phyloP scores from a whole-genome alignment of 768 basidiomycete species.

The Termitomyces titanicus region DNA sequence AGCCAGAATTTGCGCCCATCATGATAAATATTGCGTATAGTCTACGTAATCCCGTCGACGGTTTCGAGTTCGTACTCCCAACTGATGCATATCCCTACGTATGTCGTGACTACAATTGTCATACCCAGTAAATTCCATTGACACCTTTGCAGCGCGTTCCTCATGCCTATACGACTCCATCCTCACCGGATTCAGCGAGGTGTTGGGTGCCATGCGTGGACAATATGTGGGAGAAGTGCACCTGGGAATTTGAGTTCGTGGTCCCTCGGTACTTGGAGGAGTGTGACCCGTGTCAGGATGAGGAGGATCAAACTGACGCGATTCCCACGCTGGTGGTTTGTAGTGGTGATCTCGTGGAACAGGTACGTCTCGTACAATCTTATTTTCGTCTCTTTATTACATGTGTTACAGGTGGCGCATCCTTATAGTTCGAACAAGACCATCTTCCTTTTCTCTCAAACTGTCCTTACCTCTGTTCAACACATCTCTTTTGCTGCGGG shows the following conservation, averaged over 20 bases:
- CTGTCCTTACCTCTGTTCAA: constrained; percentile 87
- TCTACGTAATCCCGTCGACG: constrained; percentile 78
- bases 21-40: constrained; percentile 77
- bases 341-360: constrained; percentile 93
- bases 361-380: constrained; percentile 45
- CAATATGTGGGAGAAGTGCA: constrained; percentile 91
- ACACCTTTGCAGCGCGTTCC: constrained; percentile 68
- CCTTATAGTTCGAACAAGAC: constrained; percentile 92
- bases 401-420: constrained; percentile 69
- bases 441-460: constrained; percentile 89
- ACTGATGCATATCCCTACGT: constrained; percentile 84
- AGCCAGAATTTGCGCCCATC: constrained; percentile 73
- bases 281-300: constrained; percentile 36
- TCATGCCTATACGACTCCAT: constrained; percentile 87
- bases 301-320: constrained; percentile 55
- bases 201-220: constrained; percentile 99
- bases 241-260: constrained; percentile 98
- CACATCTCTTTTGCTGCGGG: constrained; percentile 96
- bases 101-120: constrained; percentile 28
- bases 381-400: constrained; percentile 4
- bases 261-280: constrained; percentile 84
- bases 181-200: constrained; percentile 86
- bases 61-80: constrained; percentile 79
- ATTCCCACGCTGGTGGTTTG: constrained; percentile 86
- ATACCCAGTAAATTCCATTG: constrained; percentile 4